A percentile compares a stretch with the other conserved stretches of the same genome.
These are phyloP conservation scores for Glarea lozoyensis DNA, from an alignment of 495 filamentous ascomycete species.

Conservation along the genomic window DNA sequence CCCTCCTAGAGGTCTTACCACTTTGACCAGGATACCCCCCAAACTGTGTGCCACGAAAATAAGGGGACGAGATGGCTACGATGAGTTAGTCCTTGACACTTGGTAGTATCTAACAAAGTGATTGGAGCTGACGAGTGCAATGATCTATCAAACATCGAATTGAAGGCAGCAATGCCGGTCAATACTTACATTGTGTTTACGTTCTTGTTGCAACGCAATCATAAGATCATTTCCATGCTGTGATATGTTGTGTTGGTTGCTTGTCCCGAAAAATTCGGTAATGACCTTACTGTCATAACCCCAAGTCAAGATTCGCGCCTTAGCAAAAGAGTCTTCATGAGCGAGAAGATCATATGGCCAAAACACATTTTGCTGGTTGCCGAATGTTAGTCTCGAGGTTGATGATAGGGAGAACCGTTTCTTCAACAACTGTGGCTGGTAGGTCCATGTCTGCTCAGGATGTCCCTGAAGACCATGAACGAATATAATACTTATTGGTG, in stretches of 20 bases:
- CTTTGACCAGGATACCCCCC: constrained; percentile 1
- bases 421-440: neutral
- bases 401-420: neutral
- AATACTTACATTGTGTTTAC: no score
- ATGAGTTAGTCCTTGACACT: no score
- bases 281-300: constrained; percentile 30
- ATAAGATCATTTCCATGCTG: constrained; percentile 27
- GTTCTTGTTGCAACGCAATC: constrained; percentile 1
- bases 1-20: neutral
- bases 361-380: constrained; percentile 3
- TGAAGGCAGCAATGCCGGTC: no score
- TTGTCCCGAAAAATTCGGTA: constrained; percentile 9
- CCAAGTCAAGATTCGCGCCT: constrained; percentile 26
- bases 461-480: constrained; percentile 21
- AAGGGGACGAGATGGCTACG: neutral
- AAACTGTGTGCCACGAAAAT: constrained; percentile 2
- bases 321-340: constrained; percentile 12
- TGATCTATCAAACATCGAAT: no score
- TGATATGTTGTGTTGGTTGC: neutral
- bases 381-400: neutral
- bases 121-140: no score
- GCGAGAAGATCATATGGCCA: constrained; percentile 30
- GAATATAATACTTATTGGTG: constrained; percentile 18
- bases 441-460: constrained; percentile 18
- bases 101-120: no score